Conservation (phyloP, 768 basidiomycete genomes). For the Hemileccinum rubropunctum region DNA sequence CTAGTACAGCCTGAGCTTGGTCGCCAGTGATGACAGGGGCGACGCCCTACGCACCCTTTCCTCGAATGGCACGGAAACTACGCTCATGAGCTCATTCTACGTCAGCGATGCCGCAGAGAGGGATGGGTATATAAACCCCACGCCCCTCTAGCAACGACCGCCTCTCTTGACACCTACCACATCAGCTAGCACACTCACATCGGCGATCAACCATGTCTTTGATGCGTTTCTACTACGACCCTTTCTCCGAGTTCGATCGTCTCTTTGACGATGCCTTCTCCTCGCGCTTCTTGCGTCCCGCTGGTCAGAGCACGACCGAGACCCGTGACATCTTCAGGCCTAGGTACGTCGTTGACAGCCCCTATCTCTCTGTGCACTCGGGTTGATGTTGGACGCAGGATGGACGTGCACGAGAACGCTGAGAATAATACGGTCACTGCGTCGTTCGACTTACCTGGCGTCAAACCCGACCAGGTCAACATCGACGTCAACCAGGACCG, state of each 20-base stretch:
- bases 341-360: constrained; percentile 20
- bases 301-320: constrained; percentile 4
- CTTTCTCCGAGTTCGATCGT: constrained; percentile 42
- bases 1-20: too few relatives aligned
- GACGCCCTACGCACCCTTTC: too few relatives aligned
- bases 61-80: too few relatives aligned
- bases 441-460: constrained; percentile 56
- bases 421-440: constrained; percentile 50
- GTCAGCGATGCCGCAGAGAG: too few relatives aligned
- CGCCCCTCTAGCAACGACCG: too few relatives aligned
- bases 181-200: too few relatives aligned
- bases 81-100: too few relatives aligned
- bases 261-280: constrained; percentile 40
- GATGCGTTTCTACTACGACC: constrained; percentile 34
- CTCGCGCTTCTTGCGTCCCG: constrained; percentile 23
- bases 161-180: too few relatives aligned
- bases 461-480: constrained; percentile 47
- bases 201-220: constrained; percentile 21
- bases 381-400: constrained; percentile 31
- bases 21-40: too few relatives aligned
- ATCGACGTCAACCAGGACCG: constrained; percentile 51
- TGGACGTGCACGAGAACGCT: constrained; percentile 53
- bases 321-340: constrained; percentile 28
- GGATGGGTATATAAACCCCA: too few relatives aligned
- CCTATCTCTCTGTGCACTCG: not conserved